Evolutionary conservation across 2,329 filamentous ascomycete species (phyloP).

Genomic region (Mycosphaerelloides madeirae): DNA sequence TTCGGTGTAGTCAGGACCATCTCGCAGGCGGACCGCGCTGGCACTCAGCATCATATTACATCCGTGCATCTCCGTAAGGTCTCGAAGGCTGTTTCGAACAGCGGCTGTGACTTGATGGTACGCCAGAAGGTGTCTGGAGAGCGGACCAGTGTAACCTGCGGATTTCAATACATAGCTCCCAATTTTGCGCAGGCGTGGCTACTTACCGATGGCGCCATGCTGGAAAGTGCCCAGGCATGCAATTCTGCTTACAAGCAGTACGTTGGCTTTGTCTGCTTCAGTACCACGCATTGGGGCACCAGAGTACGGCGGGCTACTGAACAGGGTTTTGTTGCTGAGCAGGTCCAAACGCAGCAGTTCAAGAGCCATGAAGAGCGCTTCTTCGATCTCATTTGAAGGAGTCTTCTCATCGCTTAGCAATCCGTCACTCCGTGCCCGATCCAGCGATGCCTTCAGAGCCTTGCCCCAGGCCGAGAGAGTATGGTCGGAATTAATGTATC

Average conservation of each 20-base stretch:
- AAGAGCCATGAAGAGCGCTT: conserved; percentile 75
- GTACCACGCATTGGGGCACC: conserved; percentile 57
- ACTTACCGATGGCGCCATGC: conserved; percentile 65
- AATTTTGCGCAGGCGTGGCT: too few species aligned
- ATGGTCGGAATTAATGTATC: conserved; percentile 75
- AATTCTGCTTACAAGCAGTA: conserved; percentile 79
- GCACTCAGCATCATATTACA: conserved; percentile 76
- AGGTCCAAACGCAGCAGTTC: conserved; percentile 78
- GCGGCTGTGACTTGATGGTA: conserved; percentile 80
- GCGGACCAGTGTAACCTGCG: conserved; percentile 75
- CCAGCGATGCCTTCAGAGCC: conserved; percentile 59
- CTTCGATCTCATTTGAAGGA: conserved; percentile 56
- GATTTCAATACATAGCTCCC: too few species aligned
- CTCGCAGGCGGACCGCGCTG: conserved; percentile 62
- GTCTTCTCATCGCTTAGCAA: conserved; percentile 52
- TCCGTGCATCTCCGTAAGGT: conserved; percentile 77
- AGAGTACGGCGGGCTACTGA: conserved; percentile 46
- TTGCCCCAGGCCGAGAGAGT: conserved; percentile 79
- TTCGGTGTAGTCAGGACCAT: conserved; percentile 49
- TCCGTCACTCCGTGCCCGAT: conserved; percentile 20
- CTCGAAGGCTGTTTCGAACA: conserved; percentile 72
- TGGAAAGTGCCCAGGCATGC: conserved; percentile 76
- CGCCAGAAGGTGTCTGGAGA: conserved; percentile 81
- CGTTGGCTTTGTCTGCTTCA: conserved; percentile 67
- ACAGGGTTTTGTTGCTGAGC: conserved; percentile 66